Evolutionary conservation across 768 basidiomycete species (phyloP).

Genomic region (Pleurotus eryngii): DNA sequence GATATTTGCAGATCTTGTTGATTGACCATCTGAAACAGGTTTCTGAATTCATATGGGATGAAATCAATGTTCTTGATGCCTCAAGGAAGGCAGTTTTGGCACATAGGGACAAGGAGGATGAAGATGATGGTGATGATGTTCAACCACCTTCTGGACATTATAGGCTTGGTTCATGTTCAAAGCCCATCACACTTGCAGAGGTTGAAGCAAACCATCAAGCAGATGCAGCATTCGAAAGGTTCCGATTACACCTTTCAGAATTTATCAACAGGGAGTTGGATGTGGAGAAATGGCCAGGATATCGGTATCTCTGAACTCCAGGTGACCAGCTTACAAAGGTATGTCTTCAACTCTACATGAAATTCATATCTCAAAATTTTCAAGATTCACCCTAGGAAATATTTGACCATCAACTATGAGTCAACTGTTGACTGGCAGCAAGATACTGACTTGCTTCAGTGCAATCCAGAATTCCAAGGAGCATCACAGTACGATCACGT

Average conservation of each 20-base stretch:
- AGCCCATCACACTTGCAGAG: not conserved
- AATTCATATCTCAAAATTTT: not conserved
- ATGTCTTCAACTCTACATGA: constrained; percentile 3
- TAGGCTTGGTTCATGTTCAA: constrained; percentile 6
- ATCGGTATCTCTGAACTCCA: too few relatives aligned
- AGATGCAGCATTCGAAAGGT: constrained; percentile 8
- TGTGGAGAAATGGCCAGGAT: not conserved
- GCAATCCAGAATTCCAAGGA: constrained; percentile 25
- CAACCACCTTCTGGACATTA: constrained; percentile 7
- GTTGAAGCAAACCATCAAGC: constrained; percentile 1
- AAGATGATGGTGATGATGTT: not conserved
- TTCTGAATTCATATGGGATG: constrained; percentile 8
- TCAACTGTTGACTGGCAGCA: constrained; percentile 24
- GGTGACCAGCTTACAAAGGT: not conserved
- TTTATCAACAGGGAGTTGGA: constrained; percentile 12
- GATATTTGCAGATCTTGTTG: constrained; percentile 14
- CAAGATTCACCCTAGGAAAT: constrained; percentile 6
- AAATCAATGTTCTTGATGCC: not conserved
- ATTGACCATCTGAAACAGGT: constrained; percentile 13
- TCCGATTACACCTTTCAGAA: constrained; percentile 4
- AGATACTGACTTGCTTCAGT: constrained; percentile 23
- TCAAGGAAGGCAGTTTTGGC: not conserved
- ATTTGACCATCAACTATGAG: constrained; percentile 21
- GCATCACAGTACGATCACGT: constrained; percentile 23
- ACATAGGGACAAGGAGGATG: constrained; percentile 5